Percentiles rank a stretch among this genome's conserved stretches.
Evolutionary conservation across 2,329 filamentous ascomycete genomes (phyloP).

Genomic region (Fusarium verticillioides): DNA sequence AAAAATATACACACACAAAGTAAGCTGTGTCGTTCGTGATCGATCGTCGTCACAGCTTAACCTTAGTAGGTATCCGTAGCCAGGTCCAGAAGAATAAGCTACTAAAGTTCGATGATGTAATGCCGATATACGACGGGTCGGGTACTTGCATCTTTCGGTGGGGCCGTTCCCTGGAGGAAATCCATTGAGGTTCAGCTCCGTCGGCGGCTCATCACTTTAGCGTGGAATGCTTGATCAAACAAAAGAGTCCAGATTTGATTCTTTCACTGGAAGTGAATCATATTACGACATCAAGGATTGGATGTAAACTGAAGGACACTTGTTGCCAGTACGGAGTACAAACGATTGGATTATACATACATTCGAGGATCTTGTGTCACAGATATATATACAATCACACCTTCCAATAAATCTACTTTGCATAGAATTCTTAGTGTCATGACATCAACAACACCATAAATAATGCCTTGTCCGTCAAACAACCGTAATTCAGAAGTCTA

Average conservation of each 20-base stretch:
- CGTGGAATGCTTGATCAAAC: conserved; percentile 1
- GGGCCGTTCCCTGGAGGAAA: conserved; percentile 23
- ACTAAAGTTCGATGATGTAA: conserved; percentile 42
- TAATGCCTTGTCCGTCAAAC: not conserved
- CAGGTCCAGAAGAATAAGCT: not conserved
- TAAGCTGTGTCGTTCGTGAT: conserved; percentile 16
- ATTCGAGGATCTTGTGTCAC: too few species aligned
- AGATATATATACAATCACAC: not conserved
- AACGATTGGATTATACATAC: too few species aligned
- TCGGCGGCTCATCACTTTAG: conserved; percentile 30
- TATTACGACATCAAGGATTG: conserved; percentile 14
- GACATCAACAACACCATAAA: not conserved
- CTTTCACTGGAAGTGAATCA: not conserved
- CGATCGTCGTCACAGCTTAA: conserved; percentile 19
- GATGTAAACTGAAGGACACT: not conserved
- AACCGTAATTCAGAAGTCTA: not conserved
- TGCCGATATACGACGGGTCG: conserved; percentile 25
- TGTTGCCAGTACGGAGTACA: too few species aligned
- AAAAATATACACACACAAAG: not conserved
- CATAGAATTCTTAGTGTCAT: not conserved
- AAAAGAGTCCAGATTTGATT: conserved; percentile 13
- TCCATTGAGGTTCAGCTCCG: conserved; percentile 15
- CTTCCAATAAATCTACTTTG: not conserved
- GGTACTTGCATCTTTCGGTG: conserved; percentile 10
- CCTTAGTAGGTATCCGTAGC: not conserved